Conservation (phyloP, 2,329 filamentous ascomycete genomes). For the Penicillium sp. region DNA sequence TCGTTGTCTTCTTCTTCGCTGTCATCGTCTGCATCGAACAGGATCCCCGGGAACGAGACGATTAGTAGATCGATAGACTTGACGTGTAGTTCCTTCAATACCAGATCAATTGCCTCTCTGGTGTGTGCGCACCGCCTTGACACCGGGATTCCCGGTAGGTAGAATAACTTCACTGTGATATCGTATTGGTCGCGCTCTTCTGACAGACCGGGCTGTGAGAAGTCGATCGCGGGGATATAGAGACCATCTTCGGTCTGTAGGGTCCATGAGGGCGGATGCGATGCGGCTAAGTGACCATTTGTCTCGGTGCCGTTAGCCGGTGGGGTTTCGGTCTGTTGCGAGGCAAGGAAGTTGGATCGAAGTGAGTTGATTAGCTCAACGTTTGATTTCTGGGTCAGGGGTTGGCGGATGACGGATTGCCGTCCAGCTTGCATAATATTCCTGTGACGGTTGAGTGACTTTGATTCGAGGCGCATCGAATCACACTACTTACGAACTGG, state of each 20-base stretch:
- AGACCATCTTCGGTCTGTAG: constrained; percentile 59
- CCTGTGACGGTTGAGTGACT: constrained; percentile 38
- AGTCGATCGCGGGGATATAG: constrained; percentile 77
- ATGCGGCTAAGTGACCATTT: constrained; percentile 15
- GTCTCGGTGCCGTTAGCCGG: constrained; percentile 23
- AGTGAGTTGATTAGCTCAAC: constrained; percentile 88
- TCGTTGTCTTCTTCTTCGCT: constrained; percentile 67
- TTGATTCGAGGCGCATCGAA: constrained; percentile 3
- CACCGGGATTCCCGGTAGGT: constrained; percentile 69
- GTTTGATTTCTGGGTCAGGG: constrained; percentile 79
- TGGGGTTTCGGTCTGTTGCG: constrained; percentile 58
- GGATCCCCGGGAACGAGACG: constrained; percentile 87
- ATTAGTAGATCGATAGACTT: constrained; percentile 81
- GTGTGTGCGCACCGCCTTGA: constrained; percentile 68
- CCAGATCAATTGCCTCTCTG: constrained; percentile 73
- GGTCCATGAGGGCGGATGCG: constrained; percentile 62
- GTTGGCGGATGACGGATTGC: constrained; percentile 78
- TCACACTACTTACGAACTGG: constrained; percentile 68
- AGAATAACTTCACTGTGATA: constrained; percentile 94
- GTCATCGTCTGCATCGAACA: constrained; percentile 90
- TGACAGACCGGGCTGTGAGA: constrained; percentile 66
- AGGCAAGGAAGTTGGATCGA: constrained; percentile 75
- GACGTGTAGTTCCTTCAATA: constrained; percentile 75
- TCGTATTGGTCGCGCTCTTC: constrained; percentile 87
- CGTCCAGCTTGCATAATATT: constrained; percentile 84